Evolutionary conservation across 2,329 filamentous ascomycete species (phyloP).

Genomic region (Simplicillium sp.): DNA sequence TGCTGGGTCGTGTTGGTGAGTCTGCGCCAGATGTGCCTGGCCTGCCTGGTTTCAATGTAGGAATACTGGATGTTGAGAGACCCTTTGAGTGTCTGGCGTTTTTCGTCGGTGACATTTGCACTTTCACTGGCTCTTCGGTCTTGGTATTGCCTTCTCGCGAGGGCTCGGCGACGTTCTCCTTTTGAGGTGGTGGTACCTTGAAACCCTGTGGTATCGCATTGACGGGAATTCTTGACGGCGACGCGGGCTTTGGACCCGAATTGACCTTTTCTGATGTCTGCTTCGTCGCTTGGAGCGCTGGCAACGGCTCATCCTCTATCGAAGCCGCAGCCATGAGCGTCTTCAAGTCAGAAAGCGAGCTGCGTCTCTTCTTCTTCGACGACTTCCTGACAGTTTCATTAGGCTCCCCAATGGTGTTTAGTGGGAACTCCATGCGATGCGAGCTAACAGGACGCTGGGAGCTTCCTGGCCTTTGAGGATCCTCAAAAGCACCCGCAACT

Average conservation of each 20-base stretch:
- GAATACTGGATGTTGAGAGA: slow-evolving; percentile 44
- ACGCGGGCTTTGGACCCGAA: slow-evolving; percentile 34
- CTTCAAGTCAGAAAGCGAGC: slow-evolving; percentile 81
- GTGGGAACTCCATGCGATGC: slow-evolving; percentile 42
- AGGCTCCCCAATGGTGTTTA: slow-evolving; percentile 53
- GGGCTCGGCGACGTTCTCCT: slow-evolving; percentile 30
- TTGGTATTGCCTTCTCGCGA: slow-evolving; percentile 8
- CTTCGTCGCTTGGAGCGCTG: slow-evolving; percentile 38
- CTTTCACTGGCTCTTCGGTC: slow-evolving; percentile 9
- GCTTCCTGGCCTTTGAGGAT: slow-evolving; percentile 28
- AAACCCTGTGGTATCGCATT: slow-evolving; percentile 34
- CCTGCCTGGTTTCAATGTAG: slow-evolving; percentile 35
- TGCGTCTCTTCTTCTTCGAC: slow-evolving; percentile 73
- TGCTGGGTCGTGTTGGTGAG: slow-evolving; percentile 11
- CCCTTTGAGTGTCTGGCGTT: slow-evolving; percentile 34
- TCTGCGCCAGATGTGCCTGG: slow-evolving; percentile 16
- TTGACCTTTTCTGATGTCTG: slow-evolving; percentile 48
- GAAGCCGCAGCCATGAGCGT: slow-evolving; percentile 54
- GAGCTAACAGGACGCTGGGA: slow-evolving; percentile 38
- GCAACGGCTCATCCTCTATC: slow-evolving; percentile 33
- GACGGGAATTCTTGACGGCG: slow-evolving; percentile 42
- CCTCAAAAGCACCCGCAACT: slow-evolving; percentile 53
- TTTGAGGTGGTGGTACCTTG: slow-evolving; percentile 34
- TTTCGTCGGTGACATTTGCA: slow-evolving; percentile 16
- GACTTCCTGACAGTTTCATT: slow-evolving; percentile 31